Conservation (phyloP, 2,329 filamentous ascomycete genomes). For the Aspergillus sp. region DNA sequence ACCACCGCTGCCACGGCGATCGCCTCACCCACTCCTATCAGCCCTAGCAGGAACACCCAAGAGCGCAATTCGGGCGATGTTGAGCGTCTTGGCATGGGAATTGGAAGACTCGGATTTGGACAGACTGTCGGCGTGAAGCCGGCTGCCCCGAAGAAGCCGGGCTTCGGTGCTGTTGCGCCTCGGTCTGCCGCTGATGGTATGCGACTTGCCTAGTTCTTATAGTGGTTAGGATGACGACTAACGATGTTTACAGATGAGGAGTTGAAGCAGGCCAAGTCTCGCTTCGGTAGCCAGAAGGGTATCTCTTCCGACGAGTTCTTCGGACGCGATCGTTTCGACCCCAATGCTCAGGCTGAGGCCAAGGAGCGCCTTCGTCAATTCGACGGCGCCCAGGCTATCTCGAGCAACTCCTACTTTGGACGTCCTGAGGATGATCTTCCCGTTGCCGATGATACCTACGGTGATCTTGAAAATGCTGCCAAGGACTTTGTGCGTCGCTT, state of each 20-base stretch:
- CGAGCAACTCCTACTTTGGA: constrained; percentile 96
- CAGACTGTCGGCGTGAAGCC: constrained; percentile 69
- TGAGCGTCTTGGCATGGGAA: constrained; percentile 86
- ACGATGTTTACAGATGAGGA: constrained; percentile 60
- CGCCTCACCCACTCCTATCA: constrained; percentile 74
- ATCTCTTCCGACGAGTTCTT: constrained; percentile 99
- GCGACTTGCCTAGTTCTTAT: constrained; percentile 19
- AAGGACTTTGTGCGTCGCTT: constrained; percentile 96
- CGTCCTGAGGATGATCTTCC: constrained; percentile 78
- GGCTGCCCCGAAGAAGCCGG: constrained; percentile 71
- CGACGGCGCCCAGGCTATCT: constrained; percentile 88
- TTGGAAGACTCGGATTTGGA: constrained; percentile 82
- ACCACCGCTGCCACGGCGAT: constrained; percentile 61
- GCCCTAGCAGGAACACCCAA: constrained; percentile 58
- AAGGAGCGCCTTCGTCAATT: constrained; percentile 87
- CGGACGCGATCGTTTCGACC: constrained; percentile 83
- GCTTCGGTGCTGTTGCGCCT: constrained; percentile 82
- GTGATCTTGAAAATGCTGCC: constrained; percentile 87
- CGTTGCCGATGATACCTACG: constrained; percentile 71
- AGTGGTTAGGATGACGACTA: constrained; percentile 6
- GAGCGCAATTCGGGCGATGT: constrained; percentile 71
- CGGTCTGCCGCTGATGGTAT: constrained; percentile 70
- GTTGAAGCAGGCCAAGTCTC: constrained; percentile 78
- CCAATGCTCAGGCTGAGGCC: constrained; percentile 77
- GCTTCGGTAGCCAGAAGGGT: constrained; percentile 90